Evolutionary conservation across 2,329 filamentous ascomycete species (phyloP), one percentile per base, ranked within the genome.

Genomic region (Arthrobotrys pseudoclavata): DNA sequence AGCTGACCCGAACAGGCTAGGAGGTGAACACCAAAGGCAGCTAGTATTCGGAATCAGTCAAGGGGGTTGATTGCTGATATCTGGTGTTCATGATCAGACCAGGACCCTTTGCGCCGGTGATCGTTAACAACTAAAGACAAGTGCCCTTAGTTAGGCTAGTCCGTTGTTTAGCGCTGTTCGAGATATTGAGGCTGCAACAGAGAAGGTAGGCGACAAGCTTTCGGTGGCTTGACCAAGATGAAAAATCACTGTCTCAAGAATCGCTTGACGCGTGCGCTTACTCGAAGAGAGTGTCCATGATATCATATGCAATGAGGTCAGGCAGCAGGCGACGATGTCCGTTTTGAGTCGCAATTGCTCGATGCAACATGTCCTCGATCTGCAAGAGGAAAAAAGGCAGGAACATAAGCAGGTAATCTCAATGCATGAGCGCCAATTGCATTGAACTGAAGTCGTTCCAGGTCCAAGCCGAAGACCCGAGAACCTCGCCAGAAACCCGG

Each of bases 81-180:
- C 64, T 50, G 18, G 20, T 42, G 52, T 31, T 75, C 42, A 63
- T 68, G 70, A 57, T 62, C 52, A 40, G 61, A 67, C 61, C 42
- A 61, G 68, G 57, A 55, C 45, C 50, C 26, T 61, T 50, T 47
- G 31, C 55, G 15, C 55, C 24, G 71, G 64, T 52, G 72, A 76
- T 76, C 67, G 22, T 55, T 63, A 34, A 71, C 74, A n/a, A 42
- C 47, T 40, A 47, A 57, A 52, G 53, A 63, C 74, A 77, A 77
- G 74, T 77, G 67, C 67, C 74, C 74, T 67, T 61, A 77, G 74
- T 63, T 68, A 63, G 69, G 61, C 31, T 77, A 26, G 55, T 60
- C 55, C 9, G 20, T 29, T 37, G 50, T 57, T 63, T 37, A 20
- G 31, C 57, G 50, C 47, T 71, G 66, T 52, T 64, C 57, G 45